Evolutionary conservation across 495 filamentous ascomycete genomes (phyloP).

Genomic region (Aspergillus campestris): DNA sequence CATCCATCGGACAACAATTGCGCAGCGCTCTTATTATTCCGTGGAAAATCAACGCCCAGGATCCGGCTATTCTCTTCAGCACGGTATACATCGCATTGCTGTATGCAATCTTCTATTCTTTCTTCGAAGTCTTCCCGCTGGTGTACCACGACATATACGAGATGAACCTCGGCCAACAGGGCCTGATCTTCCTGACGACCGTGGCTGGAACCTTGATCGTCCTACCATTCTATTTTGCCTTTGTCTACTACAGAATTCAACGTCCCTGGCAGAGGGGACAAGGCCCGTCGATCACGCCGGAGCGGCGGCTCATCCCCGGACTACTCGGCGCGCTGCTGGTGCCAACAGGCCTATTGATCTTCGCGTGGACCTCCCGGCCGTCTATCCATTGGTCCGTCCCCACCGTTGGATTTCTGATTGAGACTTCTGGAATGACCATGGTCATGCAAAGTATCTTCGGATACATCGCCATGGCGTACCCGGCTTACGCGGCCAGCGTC

Average conservation of each 20-base stretch:
- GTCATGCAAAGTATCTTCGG: constrained; percentile 49
- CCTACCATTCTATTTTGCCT: constrained; percentile 39
- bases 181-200: constrained; percentile 58
- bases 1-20: constrained; percentile 28
- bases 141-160: constrained; percentile 56
- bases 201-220: constrained; percentile 48
- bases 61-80: constrained; percentile 55
- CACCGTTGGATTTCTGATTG: constrained; percentile 51
- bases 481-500: constrained; percentile 44
- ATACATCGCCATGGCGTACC: constrained; percentile 45
- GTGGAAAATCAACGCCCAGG: constrained; percentile 53
- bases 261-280: not conserved
- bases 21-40: constrained; percentile 57
- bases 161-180: constrained; percentile 52
- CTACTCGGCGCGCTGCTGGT: constrained; percentile 43
- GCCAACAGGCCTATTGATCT: constrained; percentile 54
- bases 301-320: constrained; percentile 47
- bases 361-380: constrained; percentile 49
- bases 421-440: constrained; percentile 36
- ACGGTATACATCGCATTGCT: constrained; percentile 54
- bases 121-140: constrained; percentile 69
- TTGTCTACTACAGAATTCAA: constrained; percentile 13
- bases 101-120: constrained; percentile 62
- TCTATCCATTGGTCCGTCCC: constrained; percentile 55
- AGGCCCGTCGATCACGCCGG: constrained; percentile 12